Conservation (phyloP, 2,329 filamentous ascomycete genomes). For the Trichoderma sp. region DNA sequence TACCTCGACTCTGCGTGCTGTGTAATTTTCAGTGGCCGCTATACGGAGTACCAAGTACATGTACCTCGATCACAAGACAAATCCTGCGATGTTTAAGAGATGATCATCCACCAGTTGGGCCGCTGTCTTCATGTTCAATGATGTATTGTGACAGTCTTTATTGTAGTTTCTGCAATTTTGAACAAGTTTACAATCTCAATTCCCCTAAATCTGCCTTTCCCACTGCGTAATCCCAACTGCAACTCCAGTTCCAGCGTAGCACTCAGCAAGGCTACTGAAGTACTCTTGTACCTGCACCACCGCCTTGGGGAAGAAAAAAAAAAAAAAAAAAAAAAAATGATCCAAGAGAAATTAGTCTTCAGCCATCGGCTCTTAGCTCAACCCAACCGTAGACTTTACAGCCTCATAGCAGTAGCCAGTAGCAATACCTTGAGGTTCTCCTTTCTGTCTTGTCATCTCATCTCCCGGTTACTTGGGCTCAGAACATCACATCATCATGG, state of each 20-base stretch:
- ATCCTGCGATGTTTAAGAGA: not conserved
- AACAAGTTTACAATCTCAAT: not conserved
- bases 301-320: not conserved
- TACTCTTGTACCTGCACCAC: slow-evolving; percentile 20
- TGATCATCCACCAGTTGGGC: not conserved
- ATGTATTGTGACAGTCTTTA: not conserved
- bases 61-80: not conserved
- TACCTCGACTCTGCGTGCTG: not conserved
- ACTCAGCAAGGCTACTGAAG: slow-evolving; percentile 4
- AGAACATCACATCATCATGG: not conserved
- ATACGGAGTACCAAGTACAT: not conserved
- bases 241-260: not conserved
- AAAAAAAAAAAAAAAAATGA: slow-evolving; percentile 2
- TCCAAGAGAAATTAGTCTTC: slow-evolving; percentile 14
- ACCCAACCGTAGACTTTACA: slow-evolving; percentile 6
- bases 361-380: slow-evolving; percentile 3
- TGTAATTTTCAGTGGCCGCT: not conserved
- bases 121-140: not conserved
- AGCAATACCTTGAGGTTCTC: not conserved
- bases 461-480: not conserved
- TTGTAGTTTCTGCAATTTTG: not conserved
- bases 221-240: not conserved
- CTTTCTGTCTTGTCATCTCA: not conserved
- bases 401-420: not conserved
- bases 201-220: not conserved